Evolutionary conservation across 257 asterid genomes (phyloP).

Genomic region (Solanum sitiens): DNA sequence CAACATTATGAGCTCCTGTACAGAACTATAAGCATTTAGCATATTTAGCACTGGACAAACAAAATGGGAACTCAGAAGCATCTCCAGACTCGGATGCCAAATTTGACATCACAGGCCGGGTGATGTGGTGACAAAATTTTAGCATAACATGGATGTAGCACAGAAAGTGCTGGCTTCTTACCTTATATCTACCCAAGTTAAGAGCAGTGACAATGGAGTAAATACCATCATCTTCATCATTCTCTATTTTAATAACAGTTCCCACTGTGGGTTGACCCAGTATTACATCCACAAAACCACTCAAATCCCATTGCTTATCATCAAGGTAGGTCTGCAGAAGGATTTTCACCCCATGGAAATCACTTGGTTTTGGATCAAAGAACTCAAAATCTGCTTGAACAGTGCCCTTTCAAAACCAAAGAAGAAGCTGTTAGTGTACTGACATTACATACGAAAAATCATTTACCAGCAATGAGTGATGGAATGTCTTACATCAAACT

Average conservation of each 20-base stretch:
- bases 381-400: conserved; percentile 91
- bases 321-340: conserved; percentile 72
- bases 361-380: conserved; percentile 83
- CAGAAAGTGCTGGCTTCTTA: conserved; percentile 18
- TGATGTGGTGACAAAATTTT: background rate
- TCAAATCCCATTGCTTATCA: conserved; percentile 69
- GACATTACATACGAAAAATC: background rate
- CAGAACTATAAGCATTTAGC: background rate
- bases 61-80: background rate
- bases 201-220: conserved; percentile 65
- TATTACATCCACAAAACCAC: conserved; percentile 80
- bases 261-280: conserved; percentile 86
- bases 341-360: conserved; percentile 85
- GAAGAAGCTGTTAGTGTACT: background rate
- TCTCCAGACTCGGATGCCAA: background rate
- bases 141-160: background rate
- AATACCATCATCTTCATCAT: conserved; percentile 74
- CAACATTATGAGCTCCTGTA: background rate
- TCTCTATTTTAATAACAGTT: conserved; percentile 72
- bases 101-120: background rate
- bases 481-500: conserved; percentile 38
- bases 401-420: conserved; percentile 39
- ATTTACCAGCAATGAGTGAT: background rate
- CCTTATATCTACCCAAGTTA: conserved; percentile 74
- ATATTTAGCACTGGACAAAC: background rate